phyloP scores from a whole-genome alignment of 108 stramenopile genomes.

The Asterionellopsis glacialis region DNA sequence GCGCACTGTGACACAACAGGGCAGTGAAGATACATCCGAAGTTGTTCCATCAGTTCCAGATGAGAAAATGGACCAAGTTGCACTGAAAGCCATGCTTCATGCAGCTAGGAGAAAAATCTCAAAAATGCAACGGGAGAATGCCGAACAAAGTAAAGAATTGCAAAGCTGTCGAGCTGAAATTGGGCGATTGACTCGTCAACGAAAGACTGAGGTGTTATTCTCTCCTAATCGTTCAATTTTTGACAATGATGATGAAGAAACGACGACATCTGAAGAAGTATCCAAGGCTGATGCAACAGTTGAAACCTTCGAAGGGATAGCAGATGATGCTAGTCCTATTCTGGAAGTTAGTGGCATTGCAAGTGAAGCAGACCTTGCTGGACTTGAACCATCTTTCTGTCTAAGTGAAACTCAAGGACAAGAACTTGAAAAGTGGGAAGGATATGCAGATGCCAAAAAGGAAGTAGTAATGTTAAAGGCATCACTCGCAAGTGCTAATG shows the following conservation, averaged over 20 bases:
- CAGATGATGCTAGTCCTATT: conserved; percentile 10
- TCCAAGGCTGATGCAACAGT: not conserved
- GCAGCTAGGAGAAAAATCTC: conserved; percentile 6
- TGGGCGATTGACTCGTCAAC: conserved; percentile 50
- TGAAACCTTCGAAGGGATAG: not conserved
- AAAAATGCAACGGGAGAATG: conserved; percentile 26
- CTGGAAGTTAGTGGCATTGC: conserved; percentile 21
- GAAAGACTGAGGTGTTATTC: conserved; percentile 33
- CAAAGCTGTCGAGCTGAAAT: conserved; percentile 73
- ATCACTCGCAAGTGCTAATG: conserved; percentile 63
- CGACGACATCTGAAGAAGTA: conserved; percentile 9
- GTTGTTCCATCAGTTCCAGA: conserved; percentile 2
- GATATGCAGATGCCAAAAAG: conserved; percentile 2
- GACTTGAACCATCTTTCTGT: conserved; percentile 8
- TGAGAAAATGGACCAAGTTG: conserved; percentile 24
- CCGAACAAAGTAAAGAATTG: conserved; percentile 53
- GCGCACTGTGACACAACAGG: not conserved
- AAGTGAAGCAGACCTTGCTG: conserved; percentile 10
- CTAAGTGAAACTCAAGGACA: conserved; percentile 7
- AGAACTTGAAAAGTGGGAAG: conserved; percentile 31
- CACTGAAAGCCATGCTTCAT: conserved; percentile 39
- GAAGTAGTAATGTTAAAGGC: conserved; percentile 12
- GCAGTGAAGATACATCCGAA: conserved; percentile 3
- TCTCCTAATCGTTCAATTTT: conserved; percentile 47
- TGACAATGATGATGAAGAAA: conserved; percentile 29